Percentiles rank a stretch among this genome's conserved stretches.
Evolutionary conservation across 1,284 basidiomycete genomes (phyloP).

Genomic region (Apiotrichum siamense): DNA sequence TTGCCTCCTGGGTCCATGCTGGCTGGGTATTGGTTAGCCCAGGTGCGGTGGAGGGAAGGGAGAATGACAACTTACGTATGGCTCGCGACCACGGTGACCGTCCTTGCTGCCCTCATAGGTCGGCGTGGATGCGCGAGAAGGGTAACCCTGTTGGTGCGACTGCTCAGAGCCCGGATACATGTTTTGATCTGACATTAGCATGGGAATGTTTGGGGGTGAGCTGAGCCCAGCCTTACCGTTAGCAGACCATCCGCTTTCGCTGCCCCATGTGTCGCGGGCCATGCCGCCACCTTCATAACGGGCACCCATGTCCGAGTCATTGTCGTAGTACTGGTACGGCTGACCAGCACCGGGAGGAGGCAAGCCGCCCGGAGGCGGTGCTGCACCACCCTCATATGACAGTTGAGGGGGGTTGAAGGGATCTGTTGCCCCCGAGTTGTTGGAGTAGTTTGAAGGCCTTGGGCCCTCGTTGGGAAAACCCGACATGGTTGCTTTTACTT

Average conservation of each 20-base stretch:
- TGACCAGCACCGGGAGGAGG: constrained; percentile 21
- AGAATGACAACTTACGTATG: constrained; percentile 50
- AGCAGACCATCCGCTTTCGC: constrained; percentile 39
- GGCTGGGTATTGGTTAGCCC: constrained; percentile 58
- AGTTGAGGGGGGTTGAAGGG: constrained; percentile 39
- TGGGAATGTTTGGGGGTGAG: neutral
- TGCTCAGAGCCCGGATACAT: constrained; percentile 29
- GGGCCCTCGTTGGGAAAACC: constrained; percentile 14
- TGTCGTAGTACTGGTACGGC: constrained; percentile 59
- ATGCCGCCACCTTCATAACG: constrained; percentile 47
- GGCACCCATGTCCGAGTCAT: constrained; percentile 65
- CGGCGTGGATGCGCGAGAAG: constrained; percentile 45
- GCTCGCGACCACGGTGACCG: constrained; percentile 55
- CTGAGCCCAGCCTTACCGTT: constrained; percentile 40
- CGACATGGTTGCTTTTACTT: constrained; percentile 7
- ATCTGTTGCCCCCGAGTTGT: constrained; percentile 18
- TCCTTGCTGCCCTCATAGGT: constrained; percentile 51
- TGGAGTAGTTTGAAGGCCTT: constrained; percentile 15
- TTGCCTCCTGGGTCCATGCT: constrained; percentile 84
- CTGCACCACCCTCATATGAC: constrained; percentile 30
- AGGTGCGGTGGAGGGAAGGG: too few relatives aligned
- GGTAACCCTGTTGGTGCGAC: constrained; percentile 38
- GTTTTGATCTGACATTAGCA: neutral
- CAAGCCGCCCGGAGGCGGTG: constrained; percentile 6
- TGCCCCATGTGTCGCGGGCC: constrained; percentile 45